Evolutionary conservation across 805 yeast species (phyloP).

Genomic region (Zygosaccharomyces bisporus): DNA sequence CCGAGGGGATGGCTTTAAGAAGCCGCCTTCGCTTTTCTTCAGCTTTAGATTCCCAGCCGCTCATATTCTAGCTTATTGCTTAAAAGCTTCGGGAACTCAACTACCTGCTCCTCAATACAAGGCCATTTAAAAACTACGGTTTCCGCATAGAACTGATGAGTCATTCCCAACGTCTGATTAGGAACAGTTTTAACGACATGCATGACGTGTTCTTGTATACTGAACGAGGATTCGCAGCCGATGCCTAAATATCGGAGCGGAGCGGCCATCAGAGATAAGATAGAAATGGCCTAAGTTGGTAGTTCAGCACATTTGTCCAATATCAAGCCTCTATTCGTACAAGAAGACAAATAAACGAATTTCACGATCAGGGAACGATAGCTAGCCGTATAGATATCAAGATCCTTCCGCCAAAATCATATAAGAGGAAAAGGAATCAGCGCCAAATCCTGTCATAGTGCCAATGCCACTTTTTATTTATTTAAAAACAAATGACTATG

Average conservation of each 20-base stretch:
- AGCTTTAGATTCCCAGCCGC: conserved; percentile 20
- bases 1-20: conserved; percentile 20
- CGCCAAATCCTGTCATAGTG: no score
- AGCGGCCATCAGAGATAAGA: no score
- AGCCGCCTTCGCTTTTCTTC: conserved; percentile 18
- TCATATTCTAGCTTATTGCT: not conserved
- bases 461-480: no score
- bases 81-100: not conserved
- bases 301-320: not conserved
- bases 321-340: not conserved
- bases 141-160: no score
- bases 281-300: no score
- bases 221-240: no score
- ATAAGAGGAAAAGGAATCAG: no score
- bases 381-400: not conserved
- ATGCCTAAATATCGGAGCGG: no score
- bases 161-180: no score
- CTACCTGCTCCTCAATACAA: not conserved
- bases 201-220: no score
- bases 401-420: not conserved
- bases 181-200: no score
- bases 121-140: not conserved
- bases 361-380: not conserved
- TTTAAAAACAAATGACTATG: not conserved
- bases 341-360: not conserved